These are phyloP conservation scores for Sporisorium sorghi DNA, from an alignment of 1,284 basidiomycete genomes.

Conservation along the genomic window DNA sequence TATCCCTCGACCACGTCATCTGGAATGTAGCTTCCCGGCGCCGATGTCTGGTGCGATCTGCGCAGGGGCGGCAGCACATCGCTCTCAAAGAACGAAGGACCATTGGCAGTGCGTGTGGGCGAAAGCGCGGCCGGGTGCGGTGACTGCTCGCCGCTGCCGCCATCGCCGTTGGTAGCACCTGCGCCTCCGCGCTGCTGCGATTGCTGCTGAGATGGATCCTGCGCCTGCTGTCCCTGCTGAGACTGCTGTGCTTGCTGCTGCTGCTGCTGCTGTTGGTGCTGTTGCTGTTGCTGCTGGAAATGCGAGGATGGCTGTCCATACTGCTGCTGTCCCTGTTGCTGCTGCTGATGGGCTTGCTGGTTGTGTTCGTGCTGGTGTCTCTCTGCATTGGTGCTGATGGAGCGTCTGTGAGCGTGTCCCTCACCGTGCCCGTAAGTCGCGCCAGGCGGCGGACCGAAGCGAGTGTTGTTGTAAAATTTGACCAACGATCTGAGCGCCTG, in stretches of 20 bases:
- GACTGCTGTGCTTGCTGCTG: constrained; percentile 23
- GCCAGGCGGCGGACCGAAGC: constrained; percentile 45
- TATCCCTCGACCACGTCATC: constrained; percentile 73
- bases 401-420: constrained; percentile 49
- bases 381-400: constrained; percentile 50
- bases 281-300: constrained; percentile 14
- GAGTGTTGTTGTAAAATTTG: constrained; percentile 79
- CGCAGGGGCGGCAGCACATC: constrained; percentile 72
- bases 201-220: constrained; percentile 13
- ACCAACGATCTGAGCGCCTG: constrained; percentile 93
- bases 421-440: constrained; percentile 39
- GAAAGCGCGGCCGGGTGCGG: constrained; percentile 34
- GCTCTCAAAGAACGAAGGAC: constrained; percentile 68
- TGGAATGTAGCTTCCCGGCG: constrained; percentile 71
- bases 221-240: constrained; percentile 10
- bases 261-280: constrained; percentile 24
- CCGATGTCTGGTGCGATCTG: constrained; percentile 65
- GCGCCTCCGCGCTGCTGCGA: constrained; percentile 13
- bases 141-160: constrained; percentile 9
- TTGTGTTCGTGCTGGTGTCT: constrained; percentile 16
- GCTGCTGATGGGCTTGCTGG: neutral
- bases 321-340: constrained; percentile 10
- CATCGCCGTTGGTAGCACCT: constrained; percentile 3
- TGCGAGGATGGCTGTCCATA: constrained; percentile 15
- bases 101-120: constrained; percentile 28